Conservation (phyloP, 2,329 filamentous ascomycete species). For the Madurella mycetomatis region DNA sequence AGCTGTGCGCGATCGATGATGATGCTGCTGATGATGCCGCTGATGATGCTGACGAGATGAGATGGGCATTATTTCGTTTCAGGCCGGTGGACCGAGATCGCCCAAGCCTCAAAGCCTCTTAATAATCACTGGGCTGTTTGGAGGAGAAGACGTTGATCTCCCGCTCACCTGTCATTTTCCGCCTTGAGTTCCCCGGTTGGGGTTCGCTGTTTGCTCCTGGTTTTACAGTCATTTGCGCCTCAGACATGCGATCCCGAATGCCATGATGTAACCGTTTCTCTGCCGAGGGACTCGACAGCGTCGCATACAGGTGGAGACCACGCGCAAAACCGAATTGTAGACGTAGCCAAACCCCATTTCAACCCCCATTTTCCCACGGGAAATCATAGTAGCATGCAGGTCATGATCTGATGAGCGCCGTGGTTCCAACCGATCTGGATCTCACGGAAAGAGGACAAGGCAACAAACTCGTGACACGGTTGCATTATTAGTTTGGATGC, state of each 20-base stretch:
- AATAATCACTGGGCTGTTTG: too few species aligned
- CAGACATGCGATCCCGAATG: conserved; percentile 14
- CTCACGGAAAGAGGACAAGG: neutral
- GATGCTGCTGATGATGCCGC: neutral
- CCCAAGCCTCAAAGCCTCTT: neutral
- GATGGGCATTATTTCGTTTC: neutral
- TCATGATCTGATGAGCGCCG: conserved; percentile 3
- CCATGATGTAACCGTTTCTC: conserved; percentile 11
- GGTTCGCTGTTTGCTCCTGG: neutral
- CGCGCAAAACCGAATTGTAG: neutral
- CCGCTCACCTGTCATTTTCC: neutral
- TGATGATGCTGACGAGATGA: neutral
- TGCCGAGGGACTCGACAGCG: conserved; percentile 8
- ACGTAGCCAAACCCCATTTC: neutral
- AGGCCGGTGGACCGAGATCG: neutral
- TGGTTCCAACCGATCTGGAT: neutral
- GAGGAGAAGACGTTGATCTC: too few species aligned
- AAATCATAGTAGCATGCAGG: conserved; percentile 1
- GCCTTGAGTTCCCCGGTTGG: neutral
- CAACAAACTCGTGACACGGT: neutral
- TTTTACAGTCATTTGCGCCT: conserved; percentile 15
- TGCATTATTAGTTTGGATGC: neutral
- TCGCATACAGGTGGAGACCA: conserved; percentile 1
- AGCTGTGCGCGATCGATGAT: neutral
- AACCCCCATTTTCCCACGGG: neutral